Evolutionary conservation across 75 land plant genomes (phyloP).

Genomic region (Picea glauca): DNA sequence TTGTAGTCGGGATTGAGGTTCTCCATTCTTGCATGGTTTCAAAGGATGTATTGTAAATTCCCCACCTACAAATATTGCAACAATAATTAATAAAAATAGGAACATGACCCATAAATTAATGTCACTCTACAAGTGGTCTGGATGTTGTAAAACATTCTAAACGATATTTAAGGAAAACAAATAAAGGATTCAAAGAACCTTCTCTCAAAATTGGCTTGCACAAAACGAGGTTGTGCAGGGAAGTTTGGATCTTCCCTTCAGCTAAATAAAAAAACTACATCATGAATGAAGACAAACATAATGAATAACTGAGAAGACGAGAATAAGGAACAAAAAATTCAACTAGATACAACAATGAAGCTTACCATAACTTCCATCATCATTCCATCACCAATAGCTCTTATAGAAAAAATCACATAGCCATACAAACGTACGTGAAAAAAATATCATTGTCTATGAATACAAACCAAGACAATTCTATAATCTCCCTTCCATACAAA

Average conservation of each 20-base stretch:
- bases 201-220: slow-evolving; percentile 88
- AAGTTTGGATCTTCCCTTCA: slow-evolving; percentile 78
- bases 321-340: background rate
- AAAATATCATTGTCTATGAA: background rate
- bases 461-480: background rate
- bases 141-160: background rate
- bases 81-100: background rate
- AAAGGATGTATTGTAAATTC: slow-evolving; percentile 83
- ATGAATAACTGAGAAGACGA: background rate
- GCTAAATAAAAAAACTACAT: slow-evolving; percentile 81
- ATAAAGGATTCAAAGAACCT: slow-evolving; percentile 12
- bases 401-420: slow-evolving; percentile 93
- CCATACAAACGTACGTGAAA: slow-evolving; percentile 70
- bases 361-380: slow-evolving; percentile 93
- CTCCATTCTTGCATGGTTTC: slow-evolving; percentile 55
- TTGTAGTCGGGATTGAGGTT: slow-evolving; percentile 75
- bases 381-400: slow-evolving; percentile 93
- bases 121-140: too few relatives aligned
- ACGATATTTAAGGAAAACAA: background rate
- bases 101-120: background rate
- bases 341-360: background rate
- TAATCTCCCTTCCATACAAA: background rate
- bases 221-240: slow-evolving; percentile 83
- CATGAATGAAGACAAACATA: slow-evolving; percentile 6
- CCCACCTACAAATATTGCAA: slow-evolving; percentile 54